Base-by-base conservation (phyloP, 129 eudicot species). In the Arctium minus region DNA sequence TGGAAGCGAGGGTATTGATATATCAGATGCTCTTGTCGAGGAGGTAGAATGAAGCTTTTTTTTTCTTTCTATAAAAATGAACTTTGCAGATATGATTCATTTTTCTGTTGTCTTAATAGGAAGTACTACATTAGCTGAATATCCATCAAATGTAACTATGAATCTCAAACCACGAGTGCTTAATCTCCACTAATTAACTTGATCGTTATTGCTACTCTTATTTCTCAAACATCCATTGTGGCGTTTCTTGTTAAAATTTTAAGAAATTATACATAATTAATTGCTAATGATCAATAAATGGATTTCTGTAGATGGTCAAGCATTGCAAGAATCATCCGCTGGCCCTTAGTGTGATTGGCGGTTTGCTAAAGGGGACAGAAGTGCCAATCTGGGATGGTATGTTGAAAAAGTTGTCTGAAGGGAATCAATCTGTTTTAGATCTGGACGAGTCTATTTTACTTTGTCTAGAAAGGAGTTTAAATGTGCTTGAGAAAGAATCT, bases 311-410 rank as follows among this genome's bases (percentile, higher is more conserved):
- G 90, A 22, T 88, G 36, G 86, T 88, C 62, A 78, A 83, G 53
- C 33, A 81, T 50, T 88, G 90, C 76, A 67, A 74, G 13, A 82
- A 86, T 42, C 86, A 79, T 73, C 89, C 91, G 0, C 77, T 85
- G 42, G 81, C 89, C 60, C 86, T 88, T 32, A 79, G 17, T 31
- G 91, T 85, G 13, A 84, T 88, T 53, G 91, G 85, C 32, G 79
- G 85, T 74, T 87, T 86, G 62, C 77, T 89, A 31, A 76, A 77
- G 68, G 85, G 88, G 70, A 31, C 73, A 17, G 73, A 13, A 13
- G 74, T 81, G 38, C 53, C 8, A 70, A 44, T 8, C 37, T 84
- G 92, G 90, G 36, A 37, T 1, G 3, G 3, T 1, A 79, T 75
- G 73, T 7, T 82, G 46, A 65, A 50, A 44, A 65, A 71, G 6